Evolutionary conservation across 2,329 filamentous ascomycete species (phyloP), one percentile per base, ranked within the genome.

Genomic region (Rasamsonia emersonii): DNA sequence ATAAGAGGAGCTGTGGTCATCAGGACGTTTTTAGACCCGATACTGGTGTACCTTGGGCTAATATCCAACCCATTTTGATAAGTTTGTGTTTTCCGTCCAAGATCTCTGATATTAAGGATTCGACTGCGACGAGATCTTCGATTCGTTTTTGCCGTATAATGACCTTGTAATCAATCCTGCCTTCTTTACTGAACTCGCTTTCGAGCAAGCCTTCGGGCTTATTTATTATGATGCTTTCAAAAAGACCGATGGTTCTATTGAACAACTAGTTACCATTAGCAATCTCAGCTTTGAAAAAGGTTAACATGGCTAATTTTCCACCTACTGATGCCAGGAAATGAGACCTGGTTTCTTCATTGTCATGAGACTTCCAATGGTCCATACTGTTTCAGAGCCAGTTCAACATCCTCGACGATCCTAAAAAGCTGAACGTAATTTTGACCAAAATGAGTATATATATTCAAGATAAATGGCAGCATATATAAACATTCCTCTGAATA

Each of bases 151-250:
- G n/a, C n/a, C n/a, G n/a, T n/a, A n/a, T n/a, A n/a, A n/a, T n/a
- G n/a, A n/a, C n/a, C n/a, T n/a, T n/a, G n/a, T n/a, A n/a, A n/a
- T 35, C 27, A 8, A 35, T 35, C 25, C 27, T 9, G 15, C 33
- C 33, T 24, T n/a, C 13, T 23, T 31, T 31, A n/a, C 18, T 35
- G 28, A 23, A 32, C 8, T 31, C 26, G 9, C 17, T 13, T 11
- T 24, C 33, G 15, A 35, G 19, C 4, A 32, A 18, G 7, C 28
- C 9, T 18, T 35, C 33, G n/a, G 24, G 24, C 11, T 26, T 26
- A 11, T 26, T 26, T 6, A 13, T 11, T 7, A 26, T 26, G 7
- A 13, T 26, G 24, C 24, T 26, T 13, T 13, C 6, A 13, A 26
- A 26, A 9, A 26, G 6, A 26, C 11, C n/a, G 7, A 26, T 6